Base-by-base conservation (phyloP, 352 stramenopile genomes). In the Pythium dissimile region DNA sequence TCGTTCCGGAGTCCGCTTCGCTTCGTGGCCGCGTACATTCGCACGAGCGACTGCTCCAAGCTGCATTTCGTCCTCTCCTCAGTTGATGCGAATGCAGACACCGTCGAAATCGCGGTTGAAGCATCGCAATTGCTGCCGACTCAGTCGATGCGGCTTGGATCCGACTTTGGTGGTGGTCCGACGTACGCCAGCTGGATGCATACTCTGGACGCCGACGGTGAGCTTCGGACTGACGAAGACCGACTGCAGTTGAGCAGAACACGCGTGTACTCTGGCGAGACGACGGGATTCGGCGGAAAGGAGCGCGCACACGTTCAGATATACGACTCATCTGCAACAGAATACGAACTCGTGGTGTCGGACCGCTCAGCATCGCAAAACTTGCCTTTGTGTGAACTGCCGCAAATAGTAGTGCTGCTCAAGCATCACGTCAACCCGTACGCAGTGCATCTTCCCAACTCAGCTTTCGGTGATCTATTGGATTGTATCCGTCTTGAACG, bases 391-490 rank as follows among this genome's bases (percentile, higher is more conserved):
- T n/a, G n/a, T 34, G 28, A 50, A n/a, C 15, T 5, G 18, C 37
- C 23, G 0, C 16, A 34, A 23, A 43, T 30, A 3, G 18, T 30
- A 63, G 18, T 64, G 7, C 28, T 88, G 12, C 21, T 66, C n/a
- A 88, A 88, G 46, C 54, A 52, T 4, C 23, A 63, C 3, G 55
- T 88, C 16, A 88, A 84, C 55, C 75, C 78, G 12, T 86, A 86
- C 41, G 41, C 39, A 11, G 57, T 84, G 11, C 54, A 49, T 21
- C 60, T 88, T 28, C 76, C 78, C 5, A 31, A 61, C 0, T 77
- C 72, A 0, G 77, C 64, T 13, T 86, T 80, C 46, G 49, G 64
- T 3, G 75, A 86, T 38, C 51, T 88, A 16, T n/a, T 71, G 26
- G 24, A 39, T 37, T 80, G 50, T 39, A 64, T 71, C 7, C 48